phyloP scores from a whole-genome alignment of 2,329 filamentous ascomycete genomes.

The Dactylella cylindrospora region DNA sequence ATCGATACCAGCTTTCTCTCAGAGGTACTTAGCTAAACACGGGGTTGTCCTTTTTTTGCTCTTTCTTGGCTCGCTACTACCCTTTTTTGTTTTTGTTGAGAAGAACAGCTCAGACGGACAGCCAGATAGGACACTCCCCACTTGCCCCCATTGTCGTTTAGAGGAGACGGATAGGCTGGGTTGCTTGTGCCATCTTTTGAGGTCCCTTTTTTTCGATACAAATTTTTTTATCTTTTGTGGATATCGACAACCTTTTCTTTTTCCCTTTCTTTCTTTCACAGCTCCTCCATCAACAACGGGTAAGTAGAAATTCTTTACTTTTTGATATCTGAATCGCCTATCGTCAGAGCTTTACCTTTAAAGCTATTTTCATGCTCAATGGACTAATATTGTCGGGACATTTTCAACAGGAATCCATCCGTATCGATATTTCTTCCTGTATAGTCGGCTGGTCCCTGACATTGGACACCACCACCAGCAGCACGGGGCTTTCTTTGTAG shows the following conservation, averaged over 20 bases:
- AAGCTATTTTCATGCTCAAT: conserved; percentile 18
- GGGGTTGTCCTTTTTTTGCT: not conserved
- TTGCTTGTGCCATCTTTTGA: conserved; percentile 20
- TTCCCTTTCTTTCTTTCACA: not conserved
- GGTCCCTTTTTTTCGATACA: conserved; percentile 28
- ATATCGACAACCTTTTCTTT: conserved; percentile 4
- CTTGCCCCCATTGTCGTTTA: too few relatives aligned
- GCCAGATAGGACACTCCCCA: too few relatives aligned
- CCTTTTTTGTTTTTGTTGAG: conserved; percentile 44
- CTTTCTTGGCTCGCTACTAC: conserved; percentile 1
- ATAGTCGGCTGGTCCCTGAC: conserved; percentile 17
- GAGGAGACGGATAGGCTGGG: too few relatives aligned
- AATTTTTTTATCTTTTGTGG: not conserved
- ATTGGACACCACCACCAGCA: too few relatives aligned
- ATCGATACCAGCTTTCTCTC: conserved; percentile 2
- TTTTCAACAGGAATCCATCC: conserved; percentile 3
- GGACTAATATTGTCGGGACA: conserved; percentile 17
- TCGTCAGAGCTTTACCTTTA: not conserved
- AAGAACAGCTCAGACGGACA: conserved; percentile 6
- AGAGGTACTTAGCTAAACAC: conserved; percentile 2
- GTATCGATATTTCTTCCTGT: not conserved
- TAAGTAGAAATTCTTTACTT: conserved; percentile 9
- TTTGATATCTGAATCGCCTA: conserved; percentile 13
- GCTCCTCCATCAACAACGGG: conserved; percentile 1
- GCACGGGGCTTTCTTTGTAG: too few relatives aligned